Evolutionary conservation across 331 rosid species (phyloP), one percentile per base, ranked within the genome.

Genomic region (Prunus yedoensis): DNA sequence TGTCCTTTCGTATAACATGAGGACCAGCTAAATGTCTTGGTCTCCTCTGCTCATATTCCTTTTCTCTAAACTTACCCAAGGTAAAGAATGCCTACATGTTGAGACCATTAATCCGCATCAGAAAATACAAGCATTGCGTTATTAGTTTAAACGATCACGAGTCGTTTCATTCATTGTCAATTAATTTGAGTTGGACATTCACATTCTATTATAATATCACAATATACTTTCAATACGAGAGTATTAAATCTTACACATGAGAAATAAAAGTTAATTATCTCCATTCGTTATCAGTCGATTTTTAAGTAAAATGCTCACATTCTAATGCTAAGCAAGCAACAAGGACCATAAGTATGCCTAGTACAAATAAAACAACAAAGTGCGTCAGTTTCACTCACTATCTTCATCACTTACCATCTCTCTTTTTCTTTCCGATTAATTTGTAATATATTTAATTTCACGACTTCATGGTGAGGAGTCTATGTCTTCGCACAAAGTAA

Each of bases 381-480:
- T 38, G 52, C 49, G 85, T 86, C 81, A 35, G 79, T 78, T 80
- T 84, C 87, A 46, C 18, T 8, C 54, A 69, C 77, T 15, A 73
- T 82, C 87, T 77, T 68, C 69, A 56, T 79, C 76, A 65, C 70
- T 80, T 53, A 23, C 83, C 72, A 66, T 74, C 65, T 53, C 51
- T 54, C 21, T 68, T n/a, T 28, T 16, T 23, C 16, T 51, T 46
- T 11, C 35, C 4, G 2, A 51, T 47, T 11, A 51, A 70, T 73
- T 52, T 51, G 10, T 50, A 61, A 32, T 20, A 52, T 45, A 51
- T 61, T 47, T 63, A 20, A 52, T 57, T 6, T 65, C 45, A 50
- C 18, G 25, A 75, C 69, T 68, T 50, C 57, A 50, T 74, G 80
- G 83, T 58, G 68, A 75, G 71, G 73, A 77, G 89, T 82, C 86